Evolutionary conservation across 176 grass and related monocot genomes (phyloP).

Genomic region (Panicum miliaceum): DNA sequence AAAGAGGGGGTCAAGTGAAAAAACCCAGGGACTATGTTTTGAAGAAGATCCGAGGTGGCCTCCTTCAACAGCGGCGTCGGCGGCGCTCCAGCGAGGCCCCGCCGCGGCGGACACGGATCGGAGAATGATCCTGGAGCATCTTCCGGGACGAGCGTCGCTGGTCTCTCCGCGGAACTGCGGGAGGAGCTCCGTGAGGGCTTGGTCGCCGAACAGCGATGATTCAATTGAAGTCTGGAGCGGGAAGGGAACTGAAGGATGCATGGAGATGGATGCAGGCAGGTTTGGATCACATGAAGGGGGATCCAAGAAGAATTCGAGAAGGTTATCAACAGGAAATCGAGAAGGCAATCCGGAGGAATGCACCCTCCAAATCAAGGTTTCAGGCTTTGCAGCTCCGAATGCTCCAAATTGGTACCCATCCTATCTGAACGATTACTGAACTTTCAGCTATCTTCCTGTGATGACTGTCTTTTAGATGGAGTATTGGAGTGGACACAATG

Average conservation of each 20-base stretch:
- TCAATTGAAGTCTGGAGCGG: conserved; percentile 20
- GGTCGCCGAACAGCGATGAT: no score
- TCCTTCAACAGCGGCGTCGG: background rate
- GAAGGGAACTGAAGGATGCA: conserved; percentile 58
- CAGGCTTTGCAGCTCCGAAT: conserved; percentile 54
- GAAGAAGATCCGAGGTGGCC: background rate
- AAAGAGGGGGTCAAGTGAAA: background rate
- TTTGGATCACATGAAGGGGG: conserved; percentile 4
- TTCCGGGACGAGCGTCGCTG: no score
- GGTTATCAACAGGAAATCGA: background rate
- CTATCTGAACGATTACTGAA: no score
- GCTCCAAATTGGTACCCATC: conserved; percentile 22
- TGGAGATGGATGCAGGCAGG: conserved; percentile 9
- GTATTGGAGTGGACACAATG: no score
- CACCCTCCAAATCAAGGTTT: conserved; percentile 37
- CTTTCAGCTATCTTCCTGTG: background rate
- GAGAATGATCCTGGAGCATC: no score
- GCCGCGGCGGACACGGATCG: no score
- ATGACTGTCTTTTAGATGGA: background rate
- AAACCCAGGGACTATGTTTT: background rate
- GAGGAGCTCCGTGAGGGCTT: no score
- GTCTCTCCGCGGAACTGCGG: no score
- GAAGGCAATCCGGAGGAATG: no score
- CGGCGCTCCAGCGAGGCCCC: background rate
- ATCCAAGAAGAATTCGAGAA: conserved; percentile 48